Evolutionary conservation across 2,329 filamentous ascomycete species (phyloP), one percentile per base, ranked within the genome.

Genomic region (Fusarium neocosmosporiellum): DNA sequence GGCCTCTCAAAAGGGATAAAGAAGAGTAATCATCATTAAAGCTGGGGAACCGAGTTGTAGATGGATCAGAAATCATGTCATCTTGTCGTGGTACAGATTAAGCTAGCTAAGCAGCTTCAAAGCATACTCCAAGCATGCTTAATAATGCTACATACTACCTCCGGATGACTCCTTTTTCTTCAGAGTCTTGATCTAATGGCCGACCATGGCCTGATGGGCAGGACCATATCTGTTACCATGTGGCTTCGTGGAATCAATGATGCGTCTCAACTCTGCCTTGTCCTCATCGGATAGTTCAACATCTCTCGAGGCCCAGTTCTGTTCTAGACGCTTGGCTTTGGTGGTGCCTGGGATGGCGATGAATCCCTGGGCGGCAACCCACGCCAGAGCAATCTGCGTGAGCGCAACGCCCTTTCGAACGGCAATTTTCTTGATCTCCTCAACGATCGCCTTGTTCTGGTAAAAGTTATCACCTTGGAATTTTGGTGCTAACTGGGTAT

Each of bases 261-360:
- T 82, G 8, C 27, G 72, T 7, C 84, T 76, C 78, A 86, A 81
- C 64, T 84, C 81, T 27, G 69, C 54, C 69, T 79, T 76, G 58
- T 86, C 84, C 34, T 83, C 81, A 11, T 81, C 79, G 0, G 78
- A 81, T 33, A 84, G 61, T 2, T 81, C 77, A 43, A 84, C 69
- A 16, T 83, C 76, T 22, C 81, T 63, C 2, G 82, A 84, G 0
- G 75, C 75, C 79, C 79, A 84, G 66, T 85, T 86, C 65, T 84
- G 80, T 61, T 84, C 81, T 4, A 85, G 59, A 0, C 84, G 79
- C 5, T 69, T 53, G 1, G 80, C 65, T 70, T 84, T 85, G 1
- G 83, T 86, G 0, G 84, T 85, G 4, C 86, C 86, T 0, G 86
- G 85, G 57, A 86, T 86, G 1, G 85, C 79, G 65, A 87, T 85